These are phyloP conservation scores for Tilletia indica DNA, from an alignment of 1,284 basidiomycete genomes.

Conservation along the genomic window DNA sequence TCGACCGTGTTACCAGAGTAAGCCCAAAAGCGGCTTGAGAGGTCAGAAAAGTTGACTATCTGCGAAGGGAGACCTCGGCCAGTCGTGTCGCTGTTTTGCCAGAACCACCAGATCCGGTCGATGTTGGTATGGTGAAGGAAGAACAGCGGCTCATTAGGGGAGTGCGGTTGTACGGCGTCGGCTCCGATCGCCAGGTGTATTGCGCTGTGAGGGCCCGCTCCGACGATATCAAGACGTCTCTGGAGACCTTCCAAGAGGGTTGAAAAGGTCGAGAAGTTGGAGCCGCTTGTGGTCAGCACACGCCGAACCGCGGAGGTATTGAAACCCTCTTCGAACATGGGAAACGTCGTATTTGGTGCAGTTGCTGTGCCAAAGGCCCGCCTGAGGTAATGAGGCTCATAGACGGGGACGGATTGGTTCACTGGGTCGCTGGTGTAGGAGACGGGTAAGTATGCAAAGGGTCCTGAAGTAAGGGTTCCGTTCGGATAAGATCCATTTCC, in stretches of 20 bases:
- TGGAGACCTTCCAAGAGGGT: neutral
- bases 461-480: neutral
- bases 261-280: neutral
- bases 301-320: constrained; percentile 1
- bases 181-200: neutral
- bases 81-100: constrained; percentile 23
- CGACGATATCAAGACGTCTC: neutral
- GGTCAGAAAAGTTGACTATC: constrained; percentile 18
- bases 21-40: neutral
- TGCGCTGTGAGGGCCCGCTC: neutral
- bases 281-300: neutral
- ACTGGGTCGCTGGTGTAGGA: neutral
- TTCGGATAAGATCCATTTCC: neutral
- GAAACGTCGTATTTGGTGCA: neutral
- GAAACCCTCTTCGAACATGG: neutral
- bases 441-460: neutral
- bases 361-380: neutral
- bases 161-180: neutral
- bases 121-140: constrained; percentile 26
- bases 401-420: neutral
- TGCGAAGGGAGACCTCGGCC: constrained; percentile 8
- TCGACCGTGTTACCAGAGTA: constrained; percentile 1
- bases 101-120: constrained; percentile 24
- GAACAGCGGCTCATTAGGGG: constrained; percentile 20
- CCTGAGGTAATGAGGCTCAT: constrained; percentile 4